These are phyloP conservation scores for Tylopilus intermedius DNA, from an alignment of 768 basidiomycete species.

Conservation along the genomic window DNA sequence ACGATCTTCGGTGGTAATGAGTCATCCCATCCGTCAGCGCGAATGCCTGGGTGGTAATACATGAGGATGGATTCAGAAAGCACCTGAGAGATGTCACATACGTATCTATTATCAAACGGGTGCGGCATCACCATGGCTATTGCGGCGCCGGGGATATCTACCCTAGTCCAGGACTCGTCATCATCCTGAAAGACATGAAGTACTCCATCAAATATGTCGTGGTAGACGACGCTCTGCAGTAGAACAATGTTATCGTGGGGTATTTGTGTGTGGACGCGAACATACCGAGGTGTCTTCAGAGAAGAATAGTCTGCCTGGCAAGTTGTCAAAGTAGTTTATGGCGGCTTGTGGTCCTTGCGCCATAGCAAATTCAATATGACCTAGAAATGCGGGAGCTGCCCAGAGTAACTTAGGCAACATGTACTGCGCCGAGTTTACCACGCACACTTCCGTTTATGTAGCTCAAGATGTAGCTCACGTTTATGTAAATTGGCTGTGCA, in stretches of 20 bases:
- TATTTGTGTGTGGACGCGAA: conserved; percentile 8
- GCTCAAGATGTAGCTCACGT: too few species aligned
- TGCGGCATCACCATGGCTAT: conserved; percentile 78
- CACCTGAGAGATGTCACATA: conserved; percentile 30
- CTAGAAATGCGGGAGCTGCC: conserved; percentile 22
- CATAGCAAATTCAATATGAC: conserved; percentile 17
- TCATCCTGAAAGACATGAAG: conserved; percentile 83
- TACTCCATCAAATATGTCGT: conserved; percentile 64
- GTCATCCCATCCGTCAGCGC: conserved; percentile 64
- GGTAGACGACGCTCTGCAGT: conserved; percentile 66
- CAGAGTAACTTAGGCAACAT: too few species aligned
- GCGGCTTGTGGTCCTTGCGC: conserved; percentile 47
- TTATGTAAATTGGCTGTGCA: too few species aligned
- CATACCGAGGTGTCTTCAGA: conserved; percentile 88
- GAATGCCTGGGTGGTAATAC: conserved; percentile 64
- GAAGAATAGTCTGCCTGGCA: conserved; percentile 78
- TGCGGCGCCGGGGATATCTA: conserved; percentile 46
- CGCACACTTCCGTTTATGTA: too few species aligned
- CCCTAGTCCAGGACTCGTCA: conserved; percentile 63
- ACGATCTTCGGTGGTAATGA: conserved; percentile 86
- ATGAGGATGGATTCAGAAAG: background rate
- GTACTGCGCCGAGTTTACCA: too few species aligned
- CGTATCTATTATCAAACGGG: conserved; percentile 76
- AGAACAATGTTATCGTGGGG: background rate
- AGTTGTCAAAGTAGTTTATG: conserved; percentile 57